Conservation (phyloP, 2,329 filamentous ascomycete genomes). For the Stagonosporopsis rhizophila region DNA sequence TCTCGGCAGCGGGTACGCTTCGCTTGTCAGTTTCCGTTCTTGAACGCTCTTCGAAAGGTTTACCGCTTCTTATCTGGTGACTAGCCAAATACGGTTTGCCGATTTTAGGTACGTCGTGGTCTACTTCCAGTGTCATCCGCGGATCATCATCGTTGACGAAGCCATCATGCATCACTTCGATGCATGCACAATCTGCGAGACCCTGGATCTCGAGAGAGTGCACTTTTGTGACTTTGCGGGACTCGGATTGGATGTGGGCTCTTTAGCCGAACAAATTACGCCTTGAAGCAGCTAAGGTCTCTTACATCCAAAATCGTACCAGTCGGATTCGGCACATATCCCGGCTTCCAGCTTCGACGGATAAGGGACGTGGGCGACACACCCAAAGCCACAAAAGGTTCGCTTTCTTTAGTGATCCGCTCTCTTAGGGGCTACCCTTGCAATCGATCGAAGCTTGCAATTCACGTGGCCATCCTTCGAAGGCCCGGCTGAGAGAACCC, state of each 20-base stretch:
- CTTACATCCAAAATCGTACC: neutral
- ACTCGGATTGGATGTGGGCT: neutral
- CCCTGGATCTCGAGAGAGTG: neutral
- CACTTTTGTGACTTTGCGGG: neutral
- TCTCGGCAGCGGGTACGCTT: slow-evolving; percentile 1
- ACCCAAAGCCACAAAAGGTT: neutral
- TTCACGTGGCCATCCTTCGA: slow-evolving; percentile 17
- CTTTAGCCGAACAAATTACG: neutral
- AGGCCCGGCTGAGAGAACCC: neutral
- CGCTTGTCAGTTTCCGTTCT: slow-evolving; percentile 8
- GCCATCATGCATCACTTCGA: neutral
- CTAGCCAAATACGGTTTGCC: slow-evolving; percentile 2
- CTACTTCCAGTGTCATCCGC: neutral
- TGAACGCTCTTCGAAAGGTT: neutral
- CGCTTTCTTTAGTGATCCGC: neutral
- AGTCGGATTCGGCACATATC: neutral
- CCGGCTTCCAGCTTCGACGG: neutral
- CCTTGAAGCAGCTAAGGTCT: neutral
- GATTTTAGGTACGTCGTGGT: neutral
- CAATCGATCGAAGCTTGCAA: slow-evolving; percentile 8
- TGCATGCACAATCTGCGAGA: neutral
- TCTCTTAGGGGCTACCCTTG: neutral
- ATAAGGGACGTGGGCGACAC: neutral
- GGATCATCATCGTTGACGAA: neutral
- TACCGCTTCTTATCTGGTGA: slow-evolving; percentile 2